These are phyloP conservation scores for Heritiera littoralis DNA, from an alignment of 345 rosid species.

Conservation along the genomic window DNA sequence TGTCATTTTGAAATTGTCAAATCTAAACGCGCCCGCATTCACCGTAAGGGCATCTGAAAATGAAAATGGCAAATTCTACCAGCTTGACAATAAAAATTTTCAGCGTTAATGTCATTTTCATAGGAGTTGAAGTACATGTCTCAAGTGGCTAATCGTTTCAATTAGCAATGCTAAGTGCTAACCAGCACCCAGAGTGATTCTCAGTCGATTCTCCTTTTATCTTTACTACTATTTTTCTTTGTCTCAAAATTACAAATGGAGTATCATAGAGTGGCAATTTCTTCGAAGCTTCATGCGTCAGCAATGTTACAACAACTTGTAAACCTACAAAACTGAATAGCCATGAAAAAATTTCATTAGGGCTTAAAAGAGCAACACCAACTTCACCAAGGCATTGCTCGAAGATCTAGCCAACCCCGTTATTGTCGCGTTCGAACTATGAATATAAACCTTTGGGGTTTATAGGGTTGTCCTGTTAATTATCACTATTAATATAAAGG, in stretches of 20 bases:
- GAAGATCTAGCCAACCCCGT: not conserved
- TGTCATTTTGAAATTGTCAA: no score
- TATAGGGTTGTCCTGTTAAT: slow-evolving; percentile 13
- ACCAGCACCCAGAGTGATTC: not conserved
- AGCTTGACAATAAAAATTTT: not conserved
- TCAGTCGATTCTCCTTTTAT: not conserved
- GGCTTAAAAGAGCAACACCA: not conserved
- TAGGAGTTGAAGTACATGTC: not conserved
- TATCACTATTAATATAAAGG: slow-evolving; percentile 40
- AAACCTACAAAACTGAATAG: slow-evolving; percentile 7
- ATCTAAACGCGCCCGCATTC: no score
- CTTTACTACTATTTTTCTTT: not conserved
- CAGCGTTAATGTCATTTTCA: not conserved
- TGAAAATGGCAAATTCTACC: not conserved
- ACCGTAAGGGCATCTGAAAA: no score
- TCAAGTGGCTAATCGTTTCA: not conserved
- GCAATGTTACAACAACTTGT: slow-evolving; percentile 3
- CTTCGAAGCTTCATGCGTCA: not conserved
- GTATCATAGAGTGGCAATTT: not conserved
- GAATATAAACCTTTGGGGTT: not conserved
- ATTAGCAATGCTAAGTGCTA: not conserved
- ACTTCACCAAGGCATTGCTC: not conserved
- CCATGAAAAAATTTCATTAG: not conserved
- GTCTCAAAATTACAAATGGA: not conserved
- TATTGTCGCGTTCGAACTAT: not conserved